Evolutionary conservation across 208 protist genomes (phyloP), one percentile per base, ranked within the genome.

Genomic region (Trypanosoma theileri): DNA sequence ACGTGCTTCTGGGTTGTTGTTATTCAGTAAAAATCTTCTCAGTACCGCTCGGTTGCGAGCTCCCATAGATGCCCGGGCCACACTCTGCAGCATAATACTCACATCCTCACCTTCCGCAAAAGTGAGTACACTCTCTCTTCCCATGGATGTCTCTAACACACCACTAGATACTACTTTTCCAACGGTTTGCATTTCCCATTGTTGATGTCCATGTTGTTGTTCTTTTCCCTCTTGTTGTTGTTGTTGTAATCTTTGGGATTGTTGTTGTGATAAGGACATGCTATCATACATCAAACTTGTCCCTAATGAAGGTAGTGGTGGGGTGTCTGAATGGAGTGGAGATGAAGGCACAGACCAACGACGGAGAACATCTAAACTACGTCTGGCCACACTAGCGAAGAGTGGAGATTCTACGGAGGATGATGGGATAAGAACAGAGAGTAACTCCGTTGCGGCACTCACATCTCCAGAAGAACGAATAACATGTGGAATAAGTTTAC

Each of bases 21-120:
- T 75, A 66, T 86, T 74, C 35, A 48, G 55, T 7, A 72, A 35
- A 69, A 84, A 92, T 57, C 79, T 75, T 58, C 44, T 44, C 31
- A 92, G 54, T 16, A 87, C 70, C 0, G 71, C 74, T 13, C 51
- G 59, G 66, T 82, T 86, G 35, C 82, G 82, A 0, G 71, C 35
- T 19, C 82, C 45, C 75, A 92, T 82, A 16, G 81, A 84, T 0
- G 71, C 73, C 17, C 81, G 82, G 24, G 73, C 82, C 11, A 87
- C 70, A 41, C 73, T 57, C n/a, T 79, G 73, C 10, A 84, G 58
- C 44, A 22, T 57, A n/a, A 53, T 68, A 48, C 71, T 58, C 19
- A 69, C 35, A 10, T 71, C 22, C 45, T 59, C 44, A 11, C 51
- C 17, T 2, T 57, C 48, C 1, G 57, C 12, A 24, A 22, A 21